Percentiles rank a stretch among this genome's conserved stretches.
These are phyloP conservation scores for Tuber aestivum DNA, from an alignment of 495 filamentous ascomycete genomes.

Conservation along the genomic window DNA sequence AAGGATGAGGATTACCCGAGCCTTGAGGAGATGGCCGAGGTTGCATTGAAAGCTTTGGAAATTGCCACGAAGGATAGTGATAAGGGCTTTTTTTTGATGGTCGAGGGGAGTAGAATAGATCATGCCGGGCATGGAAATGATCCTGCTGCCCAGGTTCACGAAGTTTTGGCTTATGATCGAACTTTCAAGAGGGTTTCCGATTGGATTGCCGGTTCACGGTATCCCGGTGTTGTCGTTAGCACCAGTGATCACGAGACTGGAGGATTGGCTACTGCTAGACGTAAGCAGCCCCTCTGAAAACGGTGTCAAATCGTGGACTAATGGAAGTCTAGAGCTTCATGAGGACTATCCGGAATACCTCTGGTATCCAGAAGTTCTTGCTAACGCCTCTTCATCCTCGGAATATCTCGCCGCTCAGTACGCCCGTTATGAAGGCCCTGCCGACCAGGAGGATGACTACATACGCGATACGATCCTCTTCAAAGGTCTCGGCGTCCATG, in stretches of 20 bases:
- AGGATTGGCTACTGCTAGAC: conserved; percentile 72
- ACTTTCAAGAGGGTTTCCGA: conserved; percentile 75
- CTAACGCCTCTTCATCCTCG: conserved; percentile 71
- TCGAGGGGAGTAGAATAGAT: conserved; percentile 92
- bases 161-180: conserved; percentile 87
- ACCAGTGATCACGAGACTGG: conserved; percentile 97
- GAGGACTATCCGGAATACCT: conserved; percentile 66
- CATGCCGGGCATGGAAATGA: conserved; percentile 95
- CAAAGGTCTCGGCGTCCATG: conserved; percentile 64
- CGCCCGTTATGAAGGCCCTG: conserved; percentile 46
- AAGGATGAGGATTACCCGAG: conserved; percentile 76
- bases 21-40: conserved; percentile 82
- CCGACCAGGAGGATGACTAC: conserved; percentile 38
- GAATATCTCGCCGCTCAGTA: conserved; percentile 62
- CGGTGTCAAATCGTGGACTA: background rate
- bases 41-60: conserved; percentile 69
- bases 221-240: conserved; percentile 71
- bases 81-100: conserved; percentile 96
- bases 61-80: conserved; percentile 80
- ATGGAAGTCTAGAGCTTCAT: conserved; percentile 52
- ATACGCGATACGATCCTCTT: conserved; percentile 44
- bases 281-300: conserved; percentile 45
- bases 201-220: conserved; percentile 67
- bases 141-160: conserved; percentile 88
- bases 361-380: conserved; percentile 78